Conservation (phyloP, 2,329 filamentous ascomycete genomes). For the Neocucurbitaria cava region DNA sequence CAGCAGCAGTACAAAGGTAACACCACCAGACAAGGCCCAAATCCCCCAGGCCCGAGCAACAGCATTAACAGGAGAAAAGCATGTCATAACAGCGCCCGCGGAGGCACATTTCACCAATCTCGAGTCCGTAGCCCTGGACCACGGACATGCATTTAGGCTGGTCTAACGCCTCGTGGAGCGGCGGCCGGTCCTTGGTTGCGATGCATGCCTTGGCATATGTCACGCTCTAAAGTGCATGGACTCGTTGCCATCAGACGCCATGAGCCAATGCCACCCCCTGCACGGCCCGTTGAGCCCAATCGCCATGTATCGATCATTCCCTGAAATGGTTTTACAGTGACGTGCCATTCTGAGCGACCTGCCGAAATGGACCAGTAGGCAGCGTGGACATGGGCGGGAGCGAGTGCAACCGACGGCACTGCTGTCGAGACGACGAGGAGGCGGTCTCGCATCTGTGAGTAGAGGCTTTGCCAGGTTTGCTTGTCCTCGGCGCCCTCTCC, state of each 20-base stretch:
- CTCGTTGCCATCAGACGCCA: neutral
- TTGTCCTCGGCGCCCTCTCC: too few relatives aligned
- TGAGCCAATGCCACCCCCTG: conserved; percentile 28
- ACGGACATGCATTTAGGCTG: neutral
- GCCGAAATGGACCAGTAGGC: conserved; percentile 10
- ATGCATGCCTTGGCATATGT: conserved; percentile 11
- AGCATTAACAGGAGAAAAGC: neutral
- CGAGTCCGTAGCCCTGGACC: neutral
- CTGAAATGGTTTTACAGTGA: conserved; percentile 38
- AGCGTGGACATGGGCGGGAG: neutral
- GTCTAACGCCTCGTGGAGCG: neutral
- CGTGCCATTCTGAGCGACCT: conserved; percentile 23
- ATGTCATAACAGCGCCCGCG: neutral
- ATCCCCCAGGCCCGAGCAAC: neutral
- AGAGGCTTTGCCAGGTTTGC: neutral
- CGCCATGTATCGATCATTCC: conserved; percentile 39
- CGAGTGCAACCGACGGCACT: neutral
- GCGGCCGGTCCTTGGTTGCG: neutral
- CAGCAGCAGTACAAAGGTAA: neutral
- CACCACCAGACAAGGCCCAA: neutral
- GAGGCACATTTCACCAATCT: neutral
- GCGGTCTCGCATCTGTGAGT: conserved; percentile 7
- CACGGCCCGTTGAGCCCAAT: conserved; percentile 19
- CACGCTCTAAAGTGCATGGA: neutral
- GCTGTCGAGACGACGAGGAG: conserved; percentile 2